Evolutionary conservation across 169 alveolate species (phyloP), one percentile per base, ranked within the genome.

Genomic region (Plasmodium vivax): DNA sequence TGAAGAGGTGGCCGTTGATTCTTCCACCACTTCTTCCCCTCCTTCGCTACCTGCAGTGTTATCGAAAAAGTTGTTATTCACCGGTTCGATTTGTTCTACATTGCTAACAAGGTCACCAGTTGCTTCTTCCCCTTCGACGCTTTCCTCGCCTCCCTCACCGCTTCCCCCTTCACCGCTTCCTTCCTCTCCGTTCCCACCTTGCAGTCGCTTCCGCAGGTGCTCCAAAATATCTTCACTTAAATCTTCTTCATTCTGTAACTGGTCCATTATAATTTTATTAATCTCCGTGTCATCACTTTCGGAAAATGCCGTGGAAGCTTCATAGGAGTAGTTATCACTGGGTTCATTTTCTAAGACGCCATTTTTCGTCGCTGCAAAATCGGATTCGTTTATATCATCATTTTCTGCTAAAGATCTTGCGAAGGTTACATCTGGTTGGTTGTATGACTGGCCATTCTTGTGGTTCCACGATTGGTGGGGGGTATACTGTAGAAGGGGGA

Each of bases 391-490:
- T 23, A 56, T n/a, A 8, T 58, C 81, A 0, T 30, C 54, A 34
- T 32, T 3, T 51, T 82, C 91, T 27, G 81, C 54, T 82, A 82
- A 82, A 32, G 38, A 54, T 58, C 91, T 82, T 34, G 36, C 56
- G 2, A 56, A 27, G 23, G 27, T 14, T 5, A n/a, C 27, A 56
- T 43, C 27, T 23, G 9, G 14, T 14, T 16, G 19, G 8, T 82
- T 82, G 14, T 12, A 71, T 47, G 7, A n/a, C 36, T 19, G 32
- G 23, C 19, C 56, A 82, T 82, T 82, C 38, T 68, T 5, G 10
- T 14, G 7, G 71, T 82, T 43, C 91, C 91, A 82, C 10, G 80
- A 54, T 54, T 56, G 7, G 45, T 82, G 19, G 2, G 91, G 58
- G 81, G 32, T 23, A 41, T 45, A 0, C 91, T 82, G 56, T 2